A percentile compares a stretch with the other conserved stretches of the same genome.
phyloP scores from a whole-genome alignment of 2,329 filamentous ascomycete species.

The Aureobasidium pullulans region DNA sequence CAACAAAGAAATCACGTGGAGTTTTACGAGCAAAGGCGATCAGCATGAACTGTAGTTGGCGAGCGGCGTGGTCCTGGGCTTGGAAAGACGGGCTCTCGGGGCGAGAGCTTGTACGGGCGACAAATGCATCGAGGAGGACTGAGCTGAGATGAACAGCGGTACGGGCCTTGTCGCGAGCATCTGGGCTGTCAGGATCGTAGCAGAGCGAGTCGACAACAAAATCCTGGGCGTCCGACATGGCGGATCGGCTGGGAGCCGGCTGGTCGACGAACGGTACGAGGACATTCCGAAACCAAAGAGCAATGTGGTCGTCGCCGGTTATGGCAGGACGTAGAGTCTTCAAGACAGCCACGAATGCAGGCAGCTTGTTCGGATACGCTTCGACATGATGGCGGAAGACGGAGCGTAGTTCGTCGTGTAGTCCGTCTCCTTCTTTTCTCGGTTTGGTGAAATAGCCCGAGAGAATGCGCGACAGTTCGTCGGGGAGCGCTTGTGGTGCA shows the following conservation, averaged over 20 bases:
- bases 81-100: constrained; percentile 27
- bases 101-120: constrained; percentile 34
- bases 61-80: constrained; percentile 36
- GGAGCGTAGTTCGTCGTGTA: constrained; percentile 64
- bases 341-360: constrained; percentile 62
- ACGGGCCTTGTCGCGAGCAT: constrained; percentile 37
- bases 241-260: constrained; percentile 53
- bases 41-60: constrained; percentile 47
- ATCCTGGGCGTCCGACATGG: constrained; percentile 58
- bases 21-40: constrained; percentile 56
- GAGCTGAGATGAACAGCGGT: constrained; percentile 47
- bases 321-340: constrained; percentile 58
- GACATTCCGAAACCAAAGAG: constrained; percentile 65
- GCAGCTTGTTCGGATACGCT: constrained; percentile 49
- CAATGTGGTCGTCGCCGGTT: constrained; percentile 53
- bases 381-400: constrained; percentile 60
- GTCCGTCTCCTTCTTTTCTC: constrained; percentile 57
- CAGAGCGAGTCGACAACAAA: constrained; percentile 58
- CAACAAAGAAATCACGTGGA: constrained; percentile 60
- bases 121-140: constrained; percentile 40
- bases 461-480: constrained; percentile 55
- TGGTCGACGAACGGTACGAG: constrained; percentile 50
- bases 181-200: constrained; percentile 52
- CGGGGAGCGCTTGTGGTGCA: constrained; percentile 50
- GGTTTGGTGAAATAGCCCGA: constrained; percentile 62